Conservation (phyloP, 371 early-diverging fungal species). For the Choanephora cucurbitarum region DNA sequence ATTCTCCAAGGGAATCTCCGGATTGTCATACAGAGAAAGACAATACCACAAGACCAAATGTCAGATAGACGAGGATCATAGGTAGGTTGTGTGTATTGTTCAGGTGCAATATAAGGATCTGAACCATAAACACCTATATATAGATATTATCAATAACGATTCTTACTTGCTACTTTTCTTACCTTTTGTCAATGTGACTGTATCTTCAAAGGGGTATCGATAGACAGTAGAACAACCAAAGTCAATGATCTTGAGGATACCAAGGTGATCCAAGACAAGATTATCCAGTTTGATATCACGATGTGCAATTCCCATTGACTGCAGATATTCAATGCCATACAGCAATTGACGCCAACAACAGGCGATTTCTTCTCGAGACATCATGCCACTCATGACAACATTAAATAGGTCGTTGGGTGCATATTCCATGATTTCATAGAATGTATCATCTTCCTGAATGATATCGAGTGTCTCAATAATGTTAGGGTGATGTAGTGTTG, state of each 20-base stretch:
- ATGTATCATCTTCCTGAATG: constrained; percentile 56
- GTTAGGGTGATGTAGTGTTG: constrained; percentile 78
- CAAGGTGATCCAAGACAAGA: constrained; percentile 61
- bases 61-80: constrained; percentile 55
- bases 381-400: constrained; percentile 61
- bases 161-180: constrained; percentile 1
- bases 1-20: constrained; percentile 73
- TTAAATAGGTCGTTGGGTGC: constrained; percentile 73
- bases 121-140: constrained; percentile 35
- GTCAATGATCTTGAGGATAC: constrained; percentile 85
- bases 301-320: constrained; percentile 75
- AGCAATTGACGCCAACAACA: constrained; percentile 73
- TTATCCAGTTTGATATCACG: constrained; percentile 87
- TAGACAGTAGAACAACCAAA: constrained; percentile 88
- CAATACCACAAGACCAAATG: constrained; percentile 60
- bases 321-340: constrained; percentile 71
- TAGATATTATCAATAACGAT: neutral
- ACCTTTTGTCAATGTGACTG: constrained; percentile 56
- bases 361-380: constrained; percentile 61
- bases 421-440: constrained; percentile 77
- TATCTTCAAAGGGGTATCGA: constrained; percentile 63
- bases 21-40: constrained; percentile 67
- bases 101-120: constrained; percentile 64
- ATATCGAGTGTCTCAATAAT: constrained; percentile 84
- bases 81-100: constrained; percentile 51